Base-by-base conservation (phyloP, 495 filamentous ascomycete species). In the Physcia stellaris region DNA sequence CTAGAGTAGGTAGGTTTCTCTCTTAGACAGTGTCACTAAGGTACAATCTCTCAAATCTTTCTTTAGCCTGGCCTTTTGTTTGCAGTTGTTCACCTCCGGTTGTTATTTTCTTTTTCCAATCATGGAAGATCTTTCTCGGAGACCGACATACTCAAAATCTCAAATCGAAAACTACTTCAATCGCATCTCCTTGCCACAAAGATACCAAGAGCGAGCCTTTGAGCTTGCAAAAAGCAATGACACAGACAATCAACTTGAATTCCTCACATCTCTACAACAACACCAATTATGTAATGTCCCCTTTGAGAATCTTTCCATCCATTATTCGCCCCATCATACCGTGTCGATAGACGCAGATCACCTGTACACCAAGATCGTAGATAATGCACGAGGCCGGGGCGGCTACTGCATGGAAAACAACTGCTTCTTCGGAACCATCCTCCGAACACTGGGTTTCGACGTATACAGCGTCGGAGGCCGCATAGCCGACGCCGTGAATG, bases 401-500 rank as follows among this genome's bases (percentile, higher is more conserved):
- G 81, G 83, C 0, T 85, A 86, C 47, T 87, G 80, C 58, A 78
- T 87, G 67, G 83, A 87, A 48, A 64, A 70, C 35, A 86, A 77
- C 51, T 61, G 63, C 23, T 70, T 86, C 34, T 83, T 86, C 31
- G 67, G 68, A 27, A 64, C 65, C 15, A 57, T 85, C 12, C 58
- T 92, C 12, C 57, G 70, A 16, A 71, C 62, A 12, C 51, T 86
- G 3, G 82, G 79, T 0, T 87, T 66, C 40, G 46, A 54, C 0
- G 57, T 77, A 1, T 72, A 71, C 44, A 66, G 66, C 7, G 69
- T 57, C 0, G 47, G 62, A 3, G 63, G 55, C 11, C 54, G 70
- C 1, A 45, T 56, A 0, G 42, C 57, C 20, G 37, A 50, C 15
- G 42, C 24, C 22, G 33, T 21, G n/a, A 30, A 59, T 37, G 35